Conservation (phyloP, 768 basidiomycete species). For the Heimioporus sp. region DNA sequence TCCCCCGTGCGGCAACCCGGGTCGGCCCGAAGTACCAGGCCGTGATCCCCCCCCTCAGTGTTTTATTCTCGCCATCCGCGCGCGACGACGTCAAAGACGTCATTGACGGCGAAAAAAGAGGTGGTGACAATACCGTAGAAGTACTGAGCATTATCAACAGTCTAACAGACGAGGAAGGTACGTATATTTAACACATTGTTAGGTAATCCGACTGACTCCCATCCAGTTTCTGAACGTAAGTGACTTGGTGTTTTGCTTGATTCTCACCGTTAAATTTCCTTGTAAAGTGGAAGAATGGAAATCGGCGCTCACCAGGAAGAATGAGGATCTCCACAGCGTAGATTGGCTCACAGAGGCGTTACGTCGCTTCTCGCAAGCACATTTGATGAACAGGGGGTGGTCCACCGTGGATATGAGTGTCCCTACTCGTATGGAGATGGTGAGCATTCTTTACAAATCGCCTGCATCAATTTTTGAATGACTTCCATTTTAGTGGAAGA, state of each 20-base stretch:
- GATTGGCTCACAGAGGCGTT: conserved; percentile 82
- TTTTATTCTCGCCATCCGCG: conserved; percentile 38
- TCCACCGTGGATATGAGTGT: conserved; percentile 64
- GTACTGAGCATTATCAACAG: conserved; percentile 62
- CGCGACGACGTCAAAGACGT: conserved; percentile 2
- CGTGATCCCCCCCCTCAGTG: conserved; percentile 41
- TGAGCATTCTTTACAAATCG: conserved; percentile 27
- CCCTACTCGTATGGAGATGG: conserved; percentile 61
- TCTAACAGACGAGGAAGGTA: conserved; percentile 68
- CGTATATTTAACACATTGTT: conserved; percentile 24
- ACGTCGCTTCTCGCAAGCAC: conserved; percentile 69
- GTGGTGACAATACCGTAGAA: conserved; percentile 73
- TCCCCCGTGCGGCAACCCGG: conserved; percentile 90
- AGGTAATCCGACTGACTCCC: conserved; percentile 21
- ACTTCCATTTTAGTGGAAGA: conserved; percentile 63
- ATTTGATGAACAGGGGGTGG: conserved; percentile 53
- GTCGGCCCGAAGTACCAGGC: conserved; percentile 87
- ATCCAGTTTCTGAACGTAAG: conserved; percentile 58
- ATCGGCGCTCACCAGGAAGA: conserved; percentile 50
- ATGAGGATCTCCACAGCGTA: conserved; percentile 55
- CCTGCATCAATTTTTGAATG: conserved; percentile 12
- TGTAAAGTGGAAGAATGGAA: conserved; percentile 66
- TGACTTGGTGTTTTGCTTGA: neutral
- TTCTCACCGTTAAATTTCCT: conserved; percentile 4
- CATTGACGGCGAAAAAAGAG: conserved; percentile 49